phyloP scores from a whole-genome alignment of 2,329 filamentous ascomycete species.

The Verticillium dahliae region DNA sequence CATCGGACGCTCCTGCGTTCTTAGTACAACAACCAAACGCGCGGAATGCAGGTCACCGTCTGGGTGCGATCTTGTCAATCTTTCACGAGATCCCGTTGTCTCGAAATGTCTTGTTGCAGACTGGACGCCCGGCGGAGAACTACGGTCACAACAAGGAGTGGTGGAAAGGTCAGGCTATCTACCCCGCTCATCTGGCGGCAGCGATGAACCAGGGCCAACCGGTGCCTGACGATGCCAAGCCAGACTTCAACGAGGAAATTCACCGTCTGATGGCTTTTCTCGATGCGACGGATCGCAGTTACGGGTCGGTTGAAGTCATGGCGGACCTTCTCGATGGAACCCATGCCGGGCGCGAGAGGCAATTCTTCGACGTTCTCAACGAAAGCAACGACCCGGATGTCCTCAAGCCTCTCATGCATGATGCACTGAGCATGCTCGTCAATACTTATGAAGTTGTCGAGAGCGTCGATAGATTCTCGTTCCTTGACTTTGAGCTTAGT shows the following conservation, averaged over 20 bases:
- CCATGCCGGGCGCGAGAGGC: constrained; percentile 28
- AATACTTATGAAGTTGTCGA: constrained; percentile 18
- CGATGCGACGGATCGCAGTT: constrained; percentile 52
- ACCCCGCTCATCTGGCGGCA: constrained; percentile 28
- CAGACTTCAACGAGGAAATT: constrained; percentile 44
- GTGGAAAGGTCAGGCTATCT: constrained; percentile 54
- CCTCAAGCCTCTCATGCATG: constrained; percentile 23
- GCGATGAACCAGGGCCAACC: constrained; percentile 23
- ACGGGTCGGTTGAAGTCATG: constrained; percentile 47
- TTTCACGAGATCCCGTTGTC: constrained; percentile 53
- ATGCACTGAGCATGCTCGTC: constrained; percentile 18
- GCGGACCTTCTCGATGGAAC: constrained; percentile 26
- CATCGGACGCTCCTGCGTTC: constrained; percentile 41
- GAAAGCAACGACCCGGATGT: constrained; percentile 9
- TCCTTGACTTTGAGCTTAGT: constrained; percentile 33
- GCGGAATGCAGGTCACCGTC: constrained; percentile 25
- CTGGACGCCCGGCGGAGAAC: constrained; percentile 29
- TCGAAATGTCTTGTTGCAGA: constrained; percentile 46
- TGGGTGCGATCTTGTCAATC: constrained; percentile 52
- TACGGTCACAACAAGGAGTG: constrained; percentile 53
- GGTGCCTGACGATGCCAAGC: constrained; percentile 23
- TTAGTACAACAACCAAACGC: constrained; percentile 31
- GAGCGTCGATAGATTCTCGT: constrained; percentile 29
- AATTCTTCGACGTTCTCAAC: constrained; percentile 36
- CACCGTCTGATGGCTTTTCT: constrained; percentile 59